Percentiles rank a stretch among this genome's conserved stretches.
Conservation (phyloP, 306 rosid genomes). For the Vigna unguiculata region DNA sequence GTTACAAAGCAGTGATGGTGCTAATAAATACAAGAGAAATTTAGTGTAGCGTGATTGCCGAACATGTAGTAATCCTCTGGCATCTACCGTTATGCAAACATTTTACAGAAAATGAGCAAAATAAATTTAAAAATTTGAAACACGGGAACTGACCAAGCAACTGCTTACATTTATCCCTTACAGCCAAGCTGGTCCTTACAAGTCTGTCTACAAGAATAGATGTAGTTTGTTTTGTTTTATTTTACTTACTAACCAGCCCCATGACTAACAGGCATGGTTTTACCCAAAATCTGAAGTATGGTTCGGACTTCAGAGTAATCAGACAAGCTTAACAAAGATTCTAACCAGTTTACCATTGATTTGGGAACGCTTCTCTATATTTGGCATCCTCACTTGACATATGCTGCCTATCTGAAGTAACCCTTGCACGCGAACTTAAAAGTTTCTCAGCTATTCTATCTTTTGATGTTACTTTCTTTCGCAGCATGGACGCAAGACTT, state of each 20-base stretch:
- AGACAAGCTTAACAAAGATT: slow-evolving; percentile 14
- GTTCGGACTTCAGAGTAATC: slow-evolving; percentile 30
- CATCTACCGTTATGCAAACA: slow-evolving; percentile 27
- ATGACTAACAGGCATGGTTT: slow-evolving; percentile 18
- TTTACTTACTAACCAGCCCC: slow-evolving; percentile 19
- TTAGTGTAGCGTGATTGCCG: slow-evolving; percentile 14
- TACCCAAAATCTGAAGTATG: slow-evolving; percentile 34
- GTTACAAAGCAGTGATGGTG: slow-evolving; percentile 24
- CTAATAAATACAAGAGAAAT: slow-evolving; percentile 8
- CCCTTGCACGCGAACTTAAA: slow-evolving; percentile 58
- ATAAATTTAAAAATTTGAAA: not conserved
- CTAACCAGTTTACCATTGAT: slow-evolving; percentile 65
- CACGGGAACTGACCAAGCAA: slow-evolving; percentile 23
- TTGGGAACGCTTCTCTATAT: slow-evolving; percentile 81
- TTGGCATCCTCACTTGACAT: slow-evolving; percentile 55
- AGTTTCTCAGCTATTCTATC: slow-evolving; percentile 77
- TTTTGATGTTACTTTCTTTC: slow-evolving; percentile 78
- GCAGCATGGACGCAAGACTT: slow-evolving; percentile 82
- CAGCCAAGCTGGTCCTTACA: slow-evolving; percentile 15
- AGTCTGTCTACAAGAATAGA: slow-evolving; percentile 29
- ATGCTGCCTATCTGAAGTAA: slow-evolving; percentile 58
- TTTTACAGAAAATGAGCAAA: slow-evolving; percentile 25
- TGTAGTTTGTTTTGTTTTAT: not conserved
- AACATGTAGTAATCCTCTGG: slow-evolving; percentile 32
- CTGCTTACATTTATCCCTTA: slow-evolving; percentile 32